Evolutionary conservation across 768 basidiomycete species (phyloP).

Genomic region (Fomitopsis pulvina): DNA sequence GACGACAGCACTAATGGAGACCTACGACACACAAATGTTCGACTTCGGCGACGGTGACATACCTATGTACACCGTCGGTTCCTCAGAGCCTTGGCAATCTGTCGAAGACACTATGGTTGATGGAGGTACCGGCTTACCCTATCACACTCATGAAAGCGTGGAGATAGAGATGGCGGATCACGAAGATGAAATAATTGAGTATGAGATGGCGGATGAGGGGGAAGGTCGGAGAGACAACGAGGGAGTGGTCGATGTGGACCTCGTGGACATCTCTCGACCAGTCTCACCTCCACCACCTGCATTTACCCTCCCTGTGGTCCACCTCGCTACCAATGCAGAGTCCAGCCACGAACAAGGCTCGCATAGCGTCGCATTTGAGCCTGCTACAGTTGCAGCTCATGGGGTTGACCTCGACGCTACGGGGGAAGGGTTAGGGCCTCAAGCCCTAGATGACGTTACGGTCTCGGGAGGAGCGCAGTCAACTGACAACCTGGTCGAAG

Average conservation of each 20-base stretch:
- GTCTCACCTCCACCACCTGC: conserved; percentile 16
- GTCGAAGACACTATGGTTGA: conserved; percentile 57
- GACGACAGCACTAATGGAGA: conserved; percentile 22
- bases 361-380: background rate
- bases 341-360: background rate
- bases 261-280: conserved; percentile 35
- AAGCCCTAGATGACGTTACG: no score
- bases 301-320: background rate
- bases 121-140: conserved; percentile 30
- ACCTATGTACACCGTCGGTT: conserved; percentile 44
- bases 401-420: background rate
- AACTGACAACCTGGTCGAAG: no score
- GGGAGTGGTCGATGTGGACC: conserved; percentile 41
- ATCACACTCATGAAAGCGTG: conserved; percentile 31
- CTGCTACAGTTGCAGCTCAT: background rate
- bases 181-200: conserved; percentile 43
- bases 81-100: conserved; percentile 42
- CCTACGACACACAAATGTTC: conserved; percentile 59
- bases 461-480: no score
- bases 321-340: background rate
- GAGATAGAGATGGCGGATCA: conserved; percentile 66
- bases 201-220: conserved; percentile 46
- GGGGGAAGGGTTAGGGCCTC: no score
- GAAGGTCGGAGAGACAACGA: conserved; percentile 25
- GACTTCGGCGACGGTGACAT: conserved; percentile 56